Evolutionary conservation across 116 monocot species (phyloP), one percentile per base, ranked within the genome.

Genomic region (Dioscorea cayenensis): DNA sequence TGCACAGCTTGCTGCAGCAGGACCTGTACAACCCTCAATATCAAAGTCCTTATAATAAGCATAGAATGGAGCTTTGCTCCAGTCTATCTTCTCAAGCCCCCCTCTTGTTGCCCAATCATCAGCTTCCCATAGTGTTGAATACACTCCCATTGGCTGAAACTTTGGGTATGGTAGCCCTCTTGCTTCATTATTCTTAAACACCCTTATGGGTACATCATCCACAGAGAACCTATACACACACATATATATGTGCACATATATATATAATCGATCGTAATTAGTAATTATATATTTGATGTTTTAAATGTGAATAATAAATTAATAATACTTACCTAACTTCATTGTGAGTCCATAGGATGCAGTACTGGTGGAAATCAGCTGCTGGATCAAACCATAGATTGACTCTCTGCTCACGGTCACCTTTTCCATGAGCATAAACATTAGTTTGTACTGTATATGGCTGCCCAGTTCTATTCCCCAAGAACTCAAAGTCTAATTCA

Each of bases 401-500:
- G 55, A 83, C 64, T 60, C 79, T 71, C 75, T 81, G 83, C 74
- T 83, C 85, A 20, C 81, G 66, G 67, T 77, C 67, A 14, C 83
- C 79, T 51, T 80, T 77, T 10, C 89, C 89, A 28, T 73, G 67
- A 8, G 79, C 75, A 65, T 77, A 89, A 27, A 89, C 82, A 32
- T 89, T 89, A n/a, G 89, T 89, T 49, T 89, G 89, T 7, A 89
- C 70, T 14, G 61, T 84, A 65, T 86, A 82, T 1, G 90, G 86
- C 36, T 90, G 71, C 2, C 86, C 90, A 0, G 72, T 69, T 17
- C 70, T 76, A 18, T 90, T 90, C 17, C 90, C 90, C 0, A 90
- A 81, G 75, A 90, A 90, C 70, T 89, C 89, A 16, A 89, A 83
- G 52, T 89, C 89, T 36, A 89, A 52, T 70, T 89, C 89, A 36